A percentile compares a stretch with the other conserved stretches of the same genome.
Conservation (phyloP, 2,329 filamentous ascomycete genomes). For the Macroventuria anomochaeta region DNA sequence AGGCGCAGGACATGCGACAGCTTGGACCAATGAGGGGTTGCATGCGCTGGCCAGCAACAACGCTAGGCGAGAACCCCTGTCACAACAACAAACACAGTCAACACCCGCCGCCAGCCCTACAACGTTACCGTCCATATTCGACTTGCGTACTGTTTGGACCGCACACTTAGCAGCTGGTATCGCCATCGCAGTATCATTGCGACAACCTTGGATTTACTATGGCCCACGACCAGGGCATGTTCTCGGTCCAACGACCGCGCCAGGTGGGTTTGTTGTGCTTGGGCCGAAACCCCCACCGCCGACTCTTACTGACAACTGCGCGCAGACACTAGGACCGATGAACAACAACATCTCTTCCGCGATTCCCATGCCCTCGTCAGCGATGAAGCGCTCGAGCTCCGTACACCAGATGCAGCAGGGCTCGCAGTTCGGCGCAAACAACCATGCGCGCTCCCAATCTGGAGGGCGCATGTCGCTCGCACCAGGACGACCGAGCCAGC, state of each 20-base stretch:
- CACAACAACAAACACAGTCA: constrained; percentile 43
- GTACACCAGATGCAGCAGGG: constrained; percentile 66
- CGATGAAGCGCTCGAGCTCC: constrained; percentile 91
- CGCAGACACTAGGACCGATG: constrained; percentile 83
- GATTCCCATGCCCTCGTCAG: constrained; percentile 89
- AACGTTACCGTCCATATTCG: constrained; percentile 4
- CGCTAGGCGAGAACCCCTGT: constrained; percentile 25
- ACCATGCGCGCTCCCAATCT: constrained; percentile 82
- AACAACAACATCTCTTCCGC: constrained; percentile 73
- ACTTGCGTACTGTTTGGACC: neutral
- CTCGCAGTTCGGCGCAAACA: constrained; percentile 65
- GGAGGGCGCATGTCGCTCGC: constrained; percentile 86
- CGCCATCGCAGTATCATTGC: neutral
- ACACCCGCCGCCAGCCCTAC: constrained; percentile 24
- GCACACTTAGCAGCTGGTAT: neutral
- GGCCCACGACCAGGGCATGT: constrained; percentile 66
- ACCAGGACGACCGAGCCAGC: constrained; percentile 78
- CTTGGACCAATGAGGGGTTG: constrained; percentile 8
- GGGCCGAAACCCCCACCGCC: constrained; percentile 15
- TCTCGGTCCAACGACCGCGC: constrained; percentile 89
- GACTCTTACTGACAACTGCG: constrained; percentile 21
- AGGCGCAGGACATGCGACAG: neutral
- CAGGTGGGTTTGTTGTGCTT: constrained; percentile 67
- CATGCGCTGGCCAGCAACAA: constrained; percentile 25
- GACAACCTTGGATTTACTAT: constrained; percentile 21